Evolutionary conservation across 345 rosid genomes (phyloP), one percentile per base, ranked within the genome.

Genomic region (Pelargonium nanum): DNA sequence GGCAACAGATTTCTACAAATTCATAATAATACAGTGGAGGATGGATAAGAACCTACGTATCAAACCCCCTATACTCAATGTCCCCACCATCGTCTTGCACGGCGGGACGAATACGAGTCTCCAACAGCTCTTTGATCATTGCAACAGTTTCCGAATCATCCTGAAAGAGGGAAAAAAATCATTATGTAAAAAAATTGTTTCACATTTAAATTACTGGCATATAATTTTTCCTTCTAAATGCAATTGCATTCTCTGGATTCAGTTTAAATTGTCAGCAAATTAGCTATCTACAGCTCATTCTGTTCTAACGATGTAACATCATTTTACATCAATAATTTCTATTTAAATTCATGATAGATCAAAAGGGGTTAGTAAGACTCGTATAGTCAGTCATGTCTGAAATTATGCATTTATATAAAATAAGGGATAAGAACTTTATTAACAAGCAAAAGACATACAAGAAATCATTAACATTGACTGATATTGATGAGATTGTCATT

Each of bases 61-160:
- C 89, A 72, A 89, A 89, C 57, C 95, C 95, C 34, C 85, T 72
- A 74, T 85, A 93, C 67, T 85, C 97, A 0, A 89, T 93, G 70
- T 93, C 99, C 53, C 99, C 96, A 62, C 99, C 99, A 75, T 93
- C 97, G 69, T 93, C 97, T 78, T 93, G 99, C 65, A 93, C 99
- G 6, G 97, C 89, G 34, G 99, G 97, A 55, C 99, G 80, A 58
- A 93, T 89, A 24, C 97, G 97, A 52, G 99, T 89, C 78, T 93
- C 99, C 68, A 93, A 69, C 61, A 93, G 79, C 67, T 93, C 99
- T 81, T 93, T 87, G 69, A 93, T 93, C 99, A 93, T 93, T 53
- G 95, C 96, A 70, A 93, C 92, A 60, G 80, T 87, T 72, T 93
- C 99, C 9, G 99, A 93, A 75, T 93, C 99, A 75, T 87, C 97